Conservation (phyloP, 805 yeast species). For the Nakazawaea populi region DNA sequence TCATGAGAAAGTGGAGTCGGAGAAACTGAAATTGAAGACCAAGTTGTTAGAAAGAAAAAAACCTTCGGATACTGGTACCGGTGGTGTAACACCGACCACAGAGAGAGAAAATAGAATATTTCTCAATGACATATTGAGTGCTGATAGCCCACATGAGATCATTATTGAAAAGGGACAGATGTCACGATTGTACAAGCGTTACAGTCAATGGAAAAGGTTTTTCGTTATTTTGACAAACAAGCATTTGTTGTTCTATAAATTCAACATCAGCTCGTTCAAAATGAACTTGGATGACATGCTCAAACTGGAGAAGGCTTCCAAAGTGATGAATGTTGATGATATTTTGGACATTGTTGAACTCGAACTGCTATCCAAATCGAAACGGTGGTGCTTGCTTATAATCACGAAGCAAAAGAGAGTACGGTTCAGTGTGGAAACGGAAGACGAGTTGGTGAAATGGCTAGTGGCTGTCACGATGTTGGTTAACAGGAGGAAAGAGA, state of each 20-base stretch:
- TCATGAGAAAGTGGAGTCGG: neutral
- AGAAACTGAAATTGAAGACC: slow-evolving; percentile 15
- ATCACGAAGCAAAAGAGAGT: slow-evolving; percentile 40
- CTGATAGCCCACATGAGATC: slow-evolving; percentile 19
- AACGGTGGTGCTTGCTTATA: slow-evolving; percentile 38
- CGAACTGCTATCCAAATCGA: slow-evolving; percentile 38
- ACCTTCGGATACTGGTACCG: neutral
- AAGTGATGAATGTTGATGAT: slow-evolving; percentile 28
- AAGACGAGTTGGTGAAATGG: slow-evolving; percentile 44
- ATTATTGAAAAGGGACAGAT: slow-evolving; percentile 36
- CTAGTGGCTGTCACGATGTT: slow-evolving; percentile 37
- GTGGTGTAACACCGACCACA: neutral
- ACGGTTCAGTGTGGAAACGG: slow-evolving; percentile 36
- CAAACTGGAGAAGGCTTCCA: slow-evolving; percentile 18
- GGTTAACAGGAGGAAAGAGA: slow-evolving; percentile 15
- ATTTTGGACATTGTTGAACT: slow-evolving; percentile 44
- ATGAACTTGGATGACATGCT: slow-evolving; percentile 1
- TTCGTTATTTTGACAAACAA: slow-evolving; percentile 37
- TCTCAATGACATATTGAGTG: neutral
- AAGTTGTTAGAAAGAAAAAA: slow-evolving; percentile 11
- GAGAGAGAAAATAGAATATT: neutral
- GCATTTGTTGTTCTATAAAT: slow-evolving; percentile 34
- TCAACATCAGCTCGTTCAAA: slow-evolving; percentile 1
- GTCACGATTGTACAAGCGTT: slow-evolving; percentile 32
- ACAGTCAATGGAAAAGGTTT: slow-evolving; percentile 42